These are phyloP conservation scores for Luffa aegyptiaca DNA, from an alignment of 306 rosid genomes.

Conservation along the genomic window DNA sequence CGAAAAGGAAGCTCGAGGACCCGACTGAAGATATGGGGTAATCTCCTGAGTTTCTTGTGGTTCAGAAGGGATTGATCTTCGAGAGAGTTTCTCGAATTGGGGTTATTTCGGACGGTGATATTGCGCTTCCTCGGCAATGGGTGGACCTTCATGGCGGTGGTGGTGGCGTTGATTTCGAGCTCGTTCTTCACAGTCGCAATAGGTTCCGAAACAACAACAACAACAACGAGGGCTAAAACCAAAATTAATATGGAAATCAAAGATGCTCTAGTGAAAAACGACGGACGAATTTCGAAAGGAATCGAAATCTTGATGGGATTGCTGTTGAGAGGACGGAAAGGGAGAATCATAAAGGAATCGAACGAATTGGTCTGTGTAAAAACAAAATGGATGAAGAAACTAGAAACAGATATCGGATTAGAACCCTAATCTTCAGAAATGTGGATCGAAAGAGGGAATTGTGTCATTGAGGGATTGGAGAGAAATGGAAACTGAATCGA, in stretches of 20 bases:
- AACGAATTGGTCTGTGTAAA: neutral
- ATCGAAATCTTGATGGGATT: slow-evolving; percentile 23
- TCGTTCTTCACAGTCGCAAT: neutral
- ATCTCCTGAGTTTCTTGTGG: slow-evolving; percentile 75
- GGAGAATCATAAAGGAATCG: slow-evolving; percentile 42
- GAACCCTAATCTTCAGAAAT: neutral
- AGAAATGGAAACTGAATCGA: neutral
- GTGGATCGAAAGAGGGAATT: neutral
- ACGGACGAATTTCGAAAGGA: slow-evolving; percentile 18
- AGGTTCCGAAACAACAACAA: neutral
- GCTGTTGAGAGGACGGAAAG: slow-evolving; percentile 8
- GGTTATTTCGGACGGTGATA: slow-evolving; percentile 61
- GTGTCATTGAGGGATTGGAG: neutral
- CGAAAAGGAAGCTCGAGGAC: slow-evolving; percentile 90
- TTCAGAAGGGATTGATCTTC: slow-evolving; percentile 41
- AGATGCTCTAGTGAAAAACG: slow-evolving; percentile 19
- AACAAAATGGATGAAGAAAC: neutral
- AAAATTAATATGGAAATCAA: slow-evolving; percentile 12
- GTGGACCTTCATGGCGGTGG: slow-evolving; percentile 70
- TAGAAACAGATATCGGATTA: neutral
- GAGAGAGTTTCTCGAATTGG: slow-evolving; percentile 21
- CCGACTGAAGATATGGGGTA: slow-evolving; percentile 87
- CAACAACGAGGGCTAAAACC: neutral
- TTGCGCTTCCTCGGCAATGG: slow-evolving; percentile 82
- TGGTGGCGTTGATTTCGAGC: neutral